Conservation (phyloP, 441 rosid genomes). For the Gossypium aridum region DNA sequence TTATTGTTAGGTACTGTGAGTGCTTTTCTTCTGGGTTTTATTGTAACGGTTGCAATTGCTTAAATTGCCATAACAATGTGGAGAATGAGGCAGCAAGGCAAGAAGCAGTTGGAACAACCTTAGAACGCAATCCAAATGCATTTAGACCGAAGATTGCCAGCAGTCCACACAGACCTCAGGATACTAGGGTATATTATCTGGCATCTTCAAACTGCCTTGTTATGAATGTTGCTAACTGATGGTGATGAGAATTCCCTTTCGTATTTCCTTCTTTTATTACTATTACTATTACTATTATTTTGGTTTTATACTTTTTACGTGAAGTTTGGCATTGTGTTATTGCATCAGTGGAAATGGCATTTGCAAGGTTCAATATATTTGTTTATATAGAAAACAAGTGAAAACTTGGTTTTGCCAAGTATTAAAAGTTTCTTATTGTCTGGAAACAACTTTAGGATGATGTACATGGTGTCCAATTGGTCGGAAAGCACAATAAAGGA, state of each 20-base stretch:
- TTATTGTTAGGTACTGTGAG: slow-evolving; percentile 72
- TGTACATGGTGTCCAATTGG: slow-evolving; percentile 37
- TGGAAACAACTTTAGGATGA: slow-evolving; percentile 53
- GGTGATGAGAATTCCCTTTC: neutral
- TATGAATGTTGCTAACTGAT: neutral
- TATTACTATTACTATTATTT: neutral
- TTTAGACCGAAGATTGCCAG: slow-evolving; percentile 94
- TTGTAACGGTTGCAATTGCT: slow-evolving; percentile 93
- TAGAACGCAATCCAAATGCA: slow-evolving; percentile 92
- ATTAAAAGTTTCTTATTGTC: neutral
- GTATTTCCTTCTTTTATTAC: neutral
- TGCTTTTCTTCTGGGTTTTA: slow-evolving; percentile 92
- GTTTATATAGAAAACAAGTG: neutral
- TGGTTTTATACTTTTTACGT: neutral
- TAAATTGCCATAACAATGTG: slow-evolving; percentile 82
- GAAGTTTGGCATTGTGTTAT: neutral
- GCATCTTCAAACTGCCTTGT: neutral
- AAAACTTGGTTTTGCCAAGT: neutral
- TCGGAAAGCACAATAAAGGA: slow-evolving; percentile 89
- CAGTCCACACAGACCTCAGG: slow-evolving; percentile 65
- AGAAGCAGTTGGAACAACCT: slow-evolving; percentile 62
- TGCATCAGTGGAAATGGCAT: neutral
- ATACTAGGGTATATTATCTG: slow-evolving; percentile 44
- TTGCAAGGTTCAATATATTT: neutral
- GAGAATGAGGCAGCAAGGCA: slow-evolving; percentile 72